A percentile compares a stretch with the other conserved stretches of the same genome.
Evolutionary conservation across 176 grass and related monocot genomes (phyloP).

Genomic region (Aegilops longissima): DNA sequence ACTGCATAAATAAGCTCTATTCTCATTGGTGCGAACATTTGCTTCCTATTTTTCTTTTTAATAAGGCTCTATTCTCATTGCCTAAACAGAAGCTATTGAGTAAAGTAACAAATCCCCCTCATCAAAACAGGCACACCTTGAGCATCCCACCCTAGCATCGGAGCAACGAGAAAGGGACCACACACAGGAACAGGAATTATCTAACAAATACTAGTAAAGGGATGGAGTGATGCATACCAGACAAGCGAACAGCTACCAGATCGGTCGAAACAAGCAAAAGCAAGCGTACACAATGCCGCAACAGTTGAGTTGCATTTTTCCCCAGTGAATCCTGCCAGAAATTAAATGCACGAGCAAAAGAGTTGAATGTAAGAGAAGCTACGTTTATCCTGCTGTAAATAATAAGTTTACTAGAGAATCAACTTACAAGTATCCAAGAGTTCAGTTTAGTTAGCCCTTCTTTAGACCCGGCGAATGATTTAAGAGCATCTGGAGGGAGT

Average conservation of each 20-base stretch:
- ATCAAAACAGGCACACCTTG: neutral
- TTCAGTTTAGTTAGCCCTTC: constrained; percentile 83
- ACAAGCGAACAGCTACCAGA: constrained; percentile 85
- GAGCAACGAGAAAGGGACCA: constrained; percentile 19
- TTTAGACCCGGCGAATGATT: constrained; percentile 92
- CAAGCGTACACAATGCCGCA: constrained; percentile 92
- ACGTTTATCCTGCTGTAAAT: constrained; percentile 14
- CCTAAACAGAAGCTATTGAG: neutral
- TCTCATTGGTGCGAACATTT: constrained; percentile 12
- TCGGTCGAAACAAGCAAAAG: constrained; percentile 91
- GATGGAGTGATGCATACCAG: constrained; percentile 51
- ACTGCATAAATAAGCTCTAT: constrained; percentile 19
- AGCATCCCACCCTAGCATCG: constrained; percentile 23
- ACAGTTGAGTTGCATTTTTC: constrained; percentile 92
- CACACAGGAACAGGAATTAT: neutral
- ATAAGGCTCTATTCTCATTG: too few species aligned
- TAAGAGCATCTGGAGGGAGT: constrained; percentile 66
- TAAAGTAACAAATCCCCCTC: neutral
- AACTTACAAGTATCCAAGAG: constrained; percentile 96
- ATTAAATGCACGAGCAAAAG: constrained; percentile 34
- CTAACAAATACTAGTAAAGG: neutral
- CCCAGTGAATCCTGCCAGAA: constrained; percentile 86
- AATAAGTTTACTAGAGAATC: constrained; percentile 14
- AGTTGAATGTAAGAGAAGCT: constrained; percentile 18
- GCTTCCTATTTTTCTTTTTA: constrained; percentile 8